These are phyloP conservation scores for Backusella luteola DNA, from an alignment of 192 early-diverging fungal genomes.

Conservation along the genomic window DNA sequence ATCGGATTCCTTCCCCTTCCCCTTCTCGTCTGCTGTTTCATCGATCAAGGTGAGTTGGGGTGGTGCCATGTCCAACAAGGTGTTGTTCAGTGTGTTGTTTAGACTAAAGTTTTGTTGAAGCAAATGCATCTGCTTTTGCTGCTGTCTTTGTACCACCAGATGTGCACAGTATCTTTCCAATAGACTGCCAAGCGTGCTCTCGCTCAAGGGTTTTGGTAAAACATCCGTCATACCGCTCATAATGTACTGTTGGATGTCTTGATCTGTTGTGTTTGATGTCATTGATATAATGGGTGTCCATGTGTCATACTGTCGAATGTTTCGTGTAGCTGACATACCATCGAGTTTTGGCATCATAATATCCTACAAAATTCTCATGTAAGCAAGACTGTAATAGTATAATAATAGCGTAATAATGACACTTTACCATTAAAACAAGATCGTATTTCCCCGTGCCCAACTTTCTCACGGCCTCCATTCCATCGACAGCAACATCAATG, in stretches of 20 bases:
- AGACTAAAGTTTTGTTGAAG: constrained; percentile 13
- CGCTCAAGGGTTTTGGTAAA: constrained; percentile 61
- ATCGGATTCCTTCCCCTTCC: background rate
- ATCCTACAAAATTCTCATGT: constrained; percentile 39
- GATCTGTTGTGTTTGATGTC: constrained; percentile 63
- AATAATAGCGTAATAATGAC: background rate
- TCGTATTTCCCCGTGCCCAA: constrained; percentile 63
- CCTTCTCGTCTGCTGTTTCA: background rate
- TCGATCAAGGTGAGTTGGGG: background rate
- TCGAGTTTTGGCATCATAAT: constrained; percentile 72
- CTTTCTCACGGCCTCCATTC: constrained; percentile 63
- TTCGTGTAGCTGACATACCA: constrained; percentile 66
- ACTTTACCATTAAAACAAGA: constrained; percentile 64
- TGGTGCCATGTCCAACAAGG: background rate
- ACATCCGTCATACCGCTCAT: constrained; percentile 74
- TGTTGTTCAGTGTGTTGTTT: background rate
- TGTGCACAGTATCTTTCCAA: constrained; percentile 61
- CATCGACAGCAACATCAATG: constrained; percentile 69
- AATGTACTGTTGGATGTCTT: constrained; percentile 62
- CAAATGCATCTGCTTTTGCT: constrained; percentile 7
- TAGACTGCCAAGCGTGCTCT: constrained; percentile 44
- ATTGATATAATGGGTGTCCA: constrained; percentile 74
- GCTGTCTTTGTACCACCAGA: constrained; percentile 22
- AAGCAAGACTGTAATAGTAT: background rate
- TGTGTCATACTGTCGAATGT: constrained; percentile 66